Conservation (phyloP, 2,329 filamentous ascomycete species). For the Talaromyces piceae region DNA sequence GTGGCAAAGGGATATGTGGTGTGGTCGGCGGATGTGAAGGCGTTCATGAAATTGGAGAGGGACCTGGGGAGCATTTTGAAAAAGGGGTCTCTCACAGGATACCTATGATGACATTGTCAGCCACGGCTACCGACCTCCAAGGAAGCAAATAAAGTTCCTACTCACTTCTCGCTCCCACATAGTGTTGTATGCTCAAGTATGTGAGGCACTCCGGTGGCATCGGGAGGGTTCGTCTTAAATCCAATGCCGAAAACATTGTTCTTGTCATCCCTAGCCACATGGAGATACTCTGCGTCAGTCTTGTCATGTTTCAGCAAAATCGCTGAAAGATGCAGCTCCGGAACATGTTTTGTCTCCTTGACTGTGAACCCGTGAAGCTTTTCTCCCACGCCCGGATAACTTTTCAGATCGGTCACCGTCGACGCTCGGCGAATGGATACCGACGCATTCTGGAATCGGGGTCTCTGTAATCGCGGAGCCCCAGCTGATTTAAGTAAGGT, state of each 20-base stretch:
- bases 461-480: slow-evolving; percentile 15
- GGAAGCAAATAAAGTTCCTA: slow-evolving; percentile 3
- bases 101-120: slow-evolving; percentile 47
- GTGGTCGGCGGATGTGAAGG: slow-evolving; percentile 91
- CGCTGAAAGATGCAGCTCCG: slow-evolving; percentile 87
- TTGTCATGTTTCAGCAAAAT: slow-evolving; percentile 87
- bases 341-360: slow-evolving; percentile 80
- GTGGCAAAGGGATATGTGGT: slow-evolving; percentile 98
- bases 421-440: slow-evolving; percentile 28
- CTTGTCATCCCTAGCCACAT: slow-evolving; percentile 87
- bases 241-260: slow-evolving; percentile 99
- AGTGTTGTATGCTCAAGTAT: slow-evolving; percentile 96
- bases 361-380: slow-evolving; percentile 91
- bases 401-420: slow-evolving; percentile 68
- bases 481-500: slow-evolving; percentile 16
- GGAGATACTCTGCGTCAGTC: slow-evolving; percentile 91
- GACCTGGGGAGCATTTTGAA: slow-evolving; percentile 99
- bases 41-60: slow-evolving; percentile 99
- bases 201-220: slow-evolving; percentile 92
- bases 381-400: slow-evolving; percentile 71
- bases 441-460: slow-evolving; percentile 13
- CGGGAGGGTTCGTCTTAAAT: slow-evolving; percentile 97
- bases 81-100: slow-evolving; percentile 96
- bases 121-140: neutral
- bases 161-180: slow-evolving; percentile 86